Conservation (phyloP, 768 basidiomycete species). For the Suillus tomentosus region DNA sequence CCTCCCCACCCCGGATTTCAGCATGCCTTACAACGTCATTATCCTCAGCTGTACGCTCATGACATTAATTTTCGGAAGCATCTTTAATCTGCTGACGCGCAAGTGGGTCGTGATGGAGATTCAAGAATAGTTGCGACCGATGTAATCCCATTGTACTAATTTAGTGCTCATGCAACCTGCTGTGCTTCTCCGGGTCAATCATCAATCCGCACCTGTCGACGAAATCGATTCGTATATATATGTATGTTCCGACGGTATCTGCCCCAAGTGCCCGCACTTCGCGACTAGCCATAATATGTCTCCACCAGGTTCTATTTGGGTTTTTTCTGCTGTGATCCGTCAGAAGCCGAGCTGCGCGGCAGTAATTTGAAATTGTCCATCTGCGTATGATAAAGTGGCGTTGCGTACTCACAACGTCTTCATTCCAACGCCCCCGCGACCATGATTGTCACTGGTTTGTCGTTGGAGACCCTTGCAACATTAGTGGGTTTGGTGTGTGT, state of each 20-base stretch:
- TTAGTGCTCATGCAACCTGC: not conserved
- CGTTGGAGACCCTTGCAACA: slow-evolving; percentile 8
- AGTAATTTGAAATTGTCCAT: not conserved
- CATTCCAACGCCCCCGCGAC: not conserved
- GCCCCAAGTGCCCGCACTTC: not conserved
- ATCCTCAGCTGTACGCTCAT: slow-evolving; percentile 92
- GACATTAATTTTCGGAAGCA: slow-evolving; percentile 89
- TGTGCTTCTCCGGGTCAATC: not conserved
- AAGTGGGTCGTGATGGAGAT: slow-evolving; percentile 65
- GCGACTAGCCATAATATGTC: not conserved
- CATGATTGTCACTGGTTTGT: slow-evolving; percentile 11
- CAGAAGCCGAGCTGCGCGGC: not conserved
- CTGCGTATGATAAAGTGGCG: not conserved
- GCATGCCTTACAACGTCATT: slow-evolving; percentile 99
- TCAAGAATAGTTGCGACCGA: slow-evolving; percentile 17
- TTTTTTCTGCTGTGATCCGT: not conserved
- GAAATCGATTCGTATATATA: not conserved
- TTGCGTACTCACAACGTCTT: not conserved
- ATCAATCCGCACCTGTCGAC: not conserved
- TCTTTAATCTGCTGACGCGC: slow-evolving; percentile 86
- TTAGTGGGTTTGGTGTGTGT: slow-evolving; percentile 9
- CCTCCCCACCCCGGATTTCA: slow-evolving; percentile 98
- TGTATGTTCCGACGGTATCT: not conserved
- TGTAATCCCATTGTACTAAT: not conserved
- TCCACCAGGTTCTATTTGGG: not conserved